phyloP scores from a whole-genome alignment of 2,329 filamentous ascomycete species.

The Calonectria crousiana region DNA sequence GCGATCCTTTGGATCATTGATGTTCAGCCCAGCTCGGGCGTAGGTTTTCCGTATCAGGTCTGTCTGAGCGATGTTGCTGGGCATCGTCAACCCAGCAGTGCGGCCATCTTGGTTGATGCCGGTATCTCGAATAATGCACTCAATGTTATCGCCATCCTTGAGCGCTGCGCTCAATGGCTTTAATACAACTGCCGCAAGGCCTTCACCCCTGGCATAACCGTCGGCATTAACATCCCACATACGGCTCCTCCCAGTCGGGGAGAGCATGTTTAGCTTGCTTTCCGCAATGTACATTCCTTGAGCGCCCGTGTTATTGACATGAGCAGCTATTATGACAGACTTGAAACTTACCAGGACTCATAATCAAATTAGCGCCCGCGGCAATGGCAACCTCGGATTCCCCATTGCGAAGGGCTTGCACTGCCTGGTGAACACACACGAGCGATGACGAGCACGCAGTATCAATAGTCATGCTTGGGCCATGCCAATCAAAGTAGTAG shows the following conservation, averaged over 20 bases:
- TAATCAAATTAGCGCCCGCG: background rate
- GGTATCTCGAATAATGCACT: background rate
- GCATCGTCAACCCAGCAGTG: conserved; percentile 58
- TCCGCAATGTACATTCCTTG: background rate
- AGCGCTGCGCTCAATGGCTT: background rate
- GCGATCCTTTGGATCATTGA: conserved; percentile 41
- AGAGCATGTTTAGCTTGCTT: background rate
- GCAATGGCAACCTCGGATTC: background rate
- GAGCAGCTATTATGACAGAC: background rate
- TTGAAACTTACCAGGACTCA: background rate
- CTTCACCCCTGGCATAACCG: background rate
- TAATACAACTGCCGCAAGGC: background rate
- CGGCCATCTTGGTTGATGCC: background rate
- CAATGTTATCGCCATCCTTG: background rate
- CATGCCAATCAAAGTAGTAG: conserved; percentile 64
- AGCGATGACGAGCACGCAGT: conserved; percentile 64
- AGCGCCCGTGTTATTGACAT: background rate
- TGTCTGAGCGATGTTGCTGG: conserved; percentile 57
- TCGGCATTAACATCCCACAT: background rate
- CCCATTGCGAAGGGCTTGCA: background rate
- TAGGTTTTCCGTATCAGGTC: conserved; percentile 16
- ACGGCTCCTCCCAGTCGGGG: background rate
- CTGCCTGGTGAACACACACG: conserved; percentile 59
- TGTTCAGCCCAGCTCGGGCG: conserved; percentile 39
- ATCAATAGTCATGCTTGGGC: conserved; percentile 63